phyloP scores from a whole-genome alignment of 169 alveolate genomes.

The Babesia bigemina region DNA sequence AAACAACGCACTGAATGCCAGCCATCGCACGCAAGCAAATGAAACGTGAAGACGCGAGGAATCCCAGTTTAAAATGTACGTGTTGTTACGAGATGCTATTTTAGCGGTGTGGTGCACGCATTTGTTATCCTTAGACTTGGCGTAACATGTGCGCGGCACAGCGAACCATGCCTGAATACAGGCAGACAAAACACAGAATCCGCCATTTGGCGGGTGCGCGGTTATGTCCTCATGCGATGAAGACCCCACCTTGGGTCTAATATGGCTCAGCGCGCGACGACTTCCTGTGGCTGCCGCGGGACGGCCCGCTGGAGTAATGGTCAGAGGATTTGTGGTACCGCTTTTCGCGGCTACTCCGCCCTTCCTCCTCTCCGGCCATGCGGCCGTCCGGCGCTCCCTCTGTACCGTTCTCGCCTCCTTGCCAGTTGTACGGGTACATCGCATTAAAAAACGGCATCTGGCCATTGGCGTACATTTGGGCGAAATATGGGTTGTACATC shows the following conservation, averaged over 20 bases:
- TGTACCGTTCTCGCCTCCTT: background rate
- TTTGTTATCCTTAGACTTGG: no score
- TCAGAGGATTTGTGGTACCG: constrained; percentile 31
- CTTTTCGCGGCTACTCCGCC: constrained; percentile 9
- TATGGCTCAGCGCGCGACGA: constrained; percentile 37
- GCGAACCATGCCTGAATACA: background rate
- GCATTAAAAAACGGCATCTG: constrained; percentile 42
- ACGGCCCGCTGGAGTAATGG: constrained; percentile 26
- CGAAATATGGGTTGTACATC: constrained; percentile 62
- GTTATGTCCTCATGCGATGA: no score
- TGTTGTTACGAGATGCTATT: no score
- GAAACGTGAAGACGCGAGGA: no score
- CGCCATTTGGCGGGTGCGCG: no score
- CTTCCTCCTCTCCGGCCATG: constrained; percentile 21
- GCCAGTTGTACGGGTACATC: constrained; percentile 52
- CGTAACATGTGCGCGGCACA: background rate
- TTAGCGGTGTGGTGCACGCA: no score
- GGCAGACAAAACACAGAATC: background rate
- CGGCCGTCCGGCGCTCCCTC: constrained; percentile 6
- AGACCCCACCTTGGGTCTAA: background rate
- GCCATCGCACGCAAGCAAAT: no score
- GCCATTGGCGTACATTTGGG: constrained; percentile 59
- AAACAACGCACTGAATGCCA: no score
- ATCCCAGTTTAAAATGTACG: no score
- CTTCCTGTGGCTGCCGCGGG: constrained; percentile 30